phyloP scores from a whole-genome alignment of 805 yeast species.

The Candida insectalens region DNA sequence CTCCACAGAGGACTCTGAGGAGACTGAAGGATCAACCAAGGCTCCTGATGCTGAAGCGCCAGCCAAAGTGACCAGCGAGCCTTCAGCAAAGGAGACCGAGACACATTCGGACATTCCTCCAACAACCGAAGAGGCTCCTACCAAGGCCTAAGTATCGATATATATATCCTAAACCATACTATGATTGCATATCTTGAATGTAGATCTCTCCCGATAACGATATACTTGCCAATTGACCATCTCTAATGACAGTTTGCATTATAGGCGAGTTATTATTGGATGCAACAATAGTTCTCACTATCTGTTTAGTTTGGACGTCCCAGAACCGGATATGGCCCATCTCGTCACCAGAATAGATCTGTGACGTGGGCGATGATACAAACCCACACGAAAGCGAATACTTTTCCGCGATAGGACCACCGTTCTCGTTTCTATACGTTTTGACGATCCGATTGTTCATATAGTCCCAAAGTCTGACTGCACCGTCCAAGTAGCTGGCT shows the following conservation, averaged over 20 bases:
- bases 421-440: constrained; percentile 30
- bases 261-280: constrained; percentile 18
- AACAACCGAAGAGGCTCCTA: too few relatives aligned
- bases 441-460: constrained; percentile 72
- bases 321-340: constrained; percentile 44
- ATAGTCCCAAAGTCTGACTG: constrained; percentile 77
- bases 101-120: too few relatives aligned
- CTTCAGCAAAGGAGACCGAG: too few relatives aligned
- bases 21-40: constrained; percentile 7
- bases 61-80: too few relatives aligned
- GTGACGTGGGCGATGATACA: constrained; percentile 13
- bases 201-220: constrained; percentile 22
- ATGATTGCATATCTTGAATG: too few relatives aligned
- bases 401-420: constrained; percentile 35
- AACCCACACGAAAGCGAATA: constrained; percentile 46
- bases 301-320: constrained; percentile 55
- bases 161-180: too few relatives aligned
- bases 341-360: constrained; percentile 48
- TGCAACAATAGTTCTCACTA: constrained; percentile 22
- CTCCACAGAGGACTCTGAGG: constrained; percentile 6
- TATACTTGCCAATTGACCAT: constrained; percentile 29
- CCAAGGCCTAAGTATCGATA: too few relatives aligned
- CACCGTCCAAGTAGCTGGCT: constrained; percentile 75
- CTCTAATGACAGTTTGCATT: constrained; percentile 30
- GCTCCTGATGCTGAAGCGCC: constrained; percentile 5